phyloP scores from a whole-genome alignment of 768 basidiomycete species.

The Mycena rebaudengoi region DNA sequence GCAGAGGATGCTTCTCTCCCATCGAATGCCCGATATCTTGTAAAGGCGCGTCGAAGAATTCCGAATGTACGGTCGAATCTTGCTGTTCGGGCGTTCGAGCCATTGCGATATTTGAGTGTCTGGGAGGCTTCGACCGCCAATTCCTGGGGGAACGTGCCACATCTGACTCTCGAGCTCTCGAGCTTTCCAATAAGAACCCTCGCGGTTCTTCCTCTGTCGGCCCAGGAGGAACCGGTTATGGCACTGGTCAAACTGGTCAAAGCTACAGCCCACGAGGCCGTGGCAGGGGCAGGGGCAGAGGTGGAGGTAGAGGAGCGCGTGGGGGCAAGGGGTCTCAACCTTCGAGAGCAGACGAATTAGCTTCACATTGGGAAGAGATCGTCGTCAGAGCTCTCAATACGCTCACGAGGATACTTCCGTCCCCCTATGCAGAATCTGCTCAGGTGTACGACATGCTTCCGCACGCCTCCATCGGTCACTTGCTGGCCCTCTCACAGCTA shows the following conservation, averaged over 20 bases:
- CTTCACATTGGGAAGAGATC: constrained; percentile 49
- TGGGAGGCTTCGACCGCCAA: constrained; percentile 58
- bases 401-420: constrained; percentile 52
- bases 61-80: constrained; percentile 42
- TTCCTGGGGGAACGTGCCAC: constrained; percentile 51
- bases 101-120: constrained; percentile 59
- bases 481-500: constrained; percentile 55
- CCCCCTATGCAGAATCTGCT: constrained; percentile 52
- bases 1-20: constrained; percentile 57
- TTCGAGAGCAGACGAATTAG: constrained; percentile 22
- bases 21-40: constrained; percentile 49
- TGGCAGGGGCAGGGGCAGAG: constrained; percentile 1
- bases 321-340: neutral
- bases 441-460: constrained; percentile 60
- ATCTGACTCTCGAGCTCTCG: constrained; percentile 48
- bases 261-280: neutral
- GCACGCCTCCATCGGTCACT: constrained; percentile 50
- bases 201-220: constrained; percentile 47
- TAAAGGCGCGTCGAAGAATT: constrained; percentile 46
- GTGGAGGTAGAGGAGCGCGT: neutral
- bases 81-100: constrained; percentile 60
- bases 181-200: constrained; percentile 36
- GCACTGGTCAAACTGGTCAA: constrained; percentile 30
- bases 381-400: constrained; percentile 48
- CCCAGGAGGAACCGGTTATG: constrained; percentile 64